phyloP scores from a whole-genome alignment of 2,329 filamentous ascomycete genomes.

The Neopestalotiopsis rosae region DNA sequence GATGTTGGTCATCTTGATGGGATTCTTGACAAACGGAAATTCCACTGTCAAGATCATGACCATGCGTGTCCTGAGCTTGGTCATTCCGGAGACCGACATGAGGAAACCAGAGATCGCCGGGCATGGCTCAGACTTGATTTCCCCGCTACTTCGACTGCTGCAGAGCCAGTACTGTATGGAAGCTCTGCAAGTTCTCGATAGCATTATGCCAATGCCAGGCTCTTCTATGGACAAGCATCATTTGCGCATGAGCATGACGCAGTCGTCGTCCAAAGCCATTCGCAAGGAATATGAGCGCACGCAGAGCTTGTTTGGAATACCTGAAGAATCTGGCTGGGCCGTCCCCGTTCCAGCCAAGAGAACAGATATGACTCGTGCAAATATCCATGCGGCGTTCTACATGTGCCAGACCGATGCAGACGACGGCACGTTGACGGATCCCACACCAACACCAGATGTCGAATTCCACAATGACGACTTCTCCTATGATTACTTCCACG shows the following conservation, averaged over 20 bases:
- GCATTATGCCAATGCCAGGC: constrained; percentile 92
- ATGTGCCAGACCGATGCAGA: constrained; percentile 76
- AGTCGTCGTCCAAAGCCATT: constrained; percentile 81
- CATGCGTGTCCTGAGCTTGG: constrained; percentile 84
- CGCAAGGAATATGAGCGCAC: constrained; percentile 95
- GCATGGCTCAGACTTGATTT: constrained; percentile 94
- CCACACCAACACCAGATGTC: constrained; percentile 79
- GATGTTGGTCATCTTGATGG: constrained; percentile 88
- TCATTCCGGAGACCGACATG: constrained; percentile 93
- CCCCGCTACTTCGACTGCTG: constrained; percentile 84
- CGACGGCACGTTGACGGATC: constrained; percentile 61
- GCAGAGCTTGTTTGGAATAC: constrained; percentile 94
- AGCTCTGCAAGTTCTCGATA: constrained; percentile 88
- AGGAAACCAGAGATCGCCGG: constrained; percentile 85
- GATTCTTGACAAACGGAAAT: constrained; percentile 85
- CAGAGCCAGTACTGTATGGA: constrained; percentile 95
- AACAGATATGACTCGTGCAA: constrained; percentile 83
- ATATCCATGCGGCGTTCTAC: constrained; percentile 96
- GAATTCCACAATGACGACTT: constrained; percentile 94
- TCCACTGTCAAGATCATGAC: constrained; percentile 92
- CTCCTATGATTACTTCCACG: constrained; percentile 78
- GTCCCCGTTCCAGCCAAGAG: constrained; percentile 92
- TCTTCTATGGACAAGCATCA: constrained; percentile 94
- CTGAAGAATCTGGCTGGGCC: constrained; percentile 94
- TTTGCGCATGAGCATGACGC: constrained; percentile 97